These are phyloP conservation scores for Pinguiococcus pyrenoidosus DNA, from an alignment of 108 stramenopile species.

Conservation along the genomic window DNA sequence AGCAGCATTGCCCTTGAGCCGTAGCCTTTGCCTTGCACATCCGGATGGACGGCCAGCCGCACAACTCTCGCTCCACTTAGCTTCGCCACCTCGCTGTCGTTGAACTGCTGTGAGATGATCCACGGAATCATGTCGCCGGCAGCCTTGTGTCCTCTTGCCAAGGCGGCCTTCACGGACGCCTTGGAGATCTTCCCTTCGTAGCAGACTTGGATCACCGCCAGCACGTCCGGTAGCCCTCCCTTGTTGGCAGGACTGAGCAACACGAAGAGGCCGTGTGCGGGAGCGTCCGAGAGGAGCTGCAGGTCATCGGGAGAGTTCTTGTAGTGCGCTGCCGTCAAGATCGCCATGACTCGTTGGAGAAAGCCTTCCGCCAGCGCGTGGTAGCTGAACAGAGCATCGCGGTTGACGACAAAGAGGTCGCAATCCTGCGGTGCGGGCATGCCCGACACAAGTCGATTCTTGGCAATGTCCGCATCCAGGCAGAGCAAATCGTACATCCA, in stretches of 20 bases:
- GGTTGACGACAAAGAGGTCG: constrained; percentile 88
- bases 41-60: constrained; percentile 91
- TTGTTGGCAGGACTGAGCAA: constrained; percentile 77
- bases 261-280: constrained; percentile 90
- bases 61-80: constrained; percentile 91
- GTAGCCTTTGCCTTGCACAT: constrained; percentile 92
- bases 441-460: constrained; percentile 37
- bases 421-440: constrained; percentile 84
- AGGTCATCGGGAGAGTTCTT: constrained; percentile 98
- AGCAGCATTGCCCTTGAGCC: constrained; percentile 78
- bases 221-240: constrained; percentile 36
- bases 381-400: constrained; percentile 94
- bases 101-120: constrained; percentile 98
- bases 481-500: constrained; percentile 93
- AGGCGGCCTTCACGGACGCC: constrained; percentile 74
- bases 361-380: constrained; percentile 94
- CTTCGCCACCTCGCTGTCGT: constrained; percentile 82
- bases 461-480: constrained; percentile 53
- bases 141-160: constrained; percentile 78
- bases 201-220: constrained; percentile 57
- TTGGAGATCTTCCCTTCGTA: constrained; percentile 85
- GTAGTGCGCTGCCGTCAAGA: constrained; percentile 97
- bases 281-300: constrained; percentile 95
- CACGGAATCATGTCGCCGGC: constrained; percentile 97
- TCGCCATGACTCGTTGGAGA: constrained; percentile 87